Percentiles rank a stretch among this genome's conserved stretches.
Evolutionary conservation across 2,329 filamentous ascomycete species (phyloP).

Genomic region (Alternaria consortialis): DNA sequence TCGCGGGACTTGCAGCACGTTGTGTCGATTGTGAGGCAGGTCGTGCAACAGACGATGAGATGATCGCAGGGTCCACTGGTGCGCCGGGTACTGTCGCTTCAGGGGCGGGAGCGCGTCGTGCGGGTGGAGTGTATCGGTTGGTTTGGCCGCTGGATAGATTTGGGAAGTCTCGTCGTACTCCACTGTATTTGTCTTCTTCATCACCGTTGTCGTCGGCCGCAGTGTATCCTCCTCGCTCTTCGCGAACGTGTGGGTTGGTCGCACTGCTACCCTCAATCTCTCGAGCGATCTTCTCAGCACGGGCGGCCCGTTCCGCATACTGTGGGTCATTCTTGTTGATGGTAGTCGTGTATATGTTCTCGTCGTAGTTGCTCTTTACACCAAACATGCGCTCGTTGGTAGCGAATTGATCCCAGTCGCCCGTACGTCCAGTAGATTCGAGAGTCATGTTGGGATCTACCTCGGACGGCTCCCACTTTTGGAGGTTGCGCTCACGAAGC

Average conservation of each 20-base stretch:
- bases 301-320: constrained; percentile 79
- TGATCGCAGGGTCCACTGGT: constrained; percentile 87
- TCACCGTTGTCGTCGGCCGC: constrained; percentile 74
- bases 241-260: constrained; percentile 83
- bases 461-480: constrained; percentile 81
- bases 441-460: constrained; percentile 73
- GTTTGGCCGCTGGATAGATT: constrained; percentile 68
- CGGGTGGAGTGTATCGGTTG: constrained; percentile 90
- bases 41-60: constrained; percentile 78
- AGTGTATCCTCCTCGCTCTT: constrained; percentile 79
- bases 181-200: constrained; percentile 98
- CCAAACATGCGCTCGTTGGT: constrained; percentile 89
- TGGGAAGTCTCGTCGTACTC: constrained; percentile 79
- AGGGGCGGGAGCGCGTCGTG: constrained; percentile 78
- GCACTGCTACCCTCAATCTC: constrained; percentile 84
- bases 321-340: constrained; percentile 86
- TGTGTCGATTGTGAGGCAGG: constrained; percentile 49
- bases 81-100: constrained; percentile 78
- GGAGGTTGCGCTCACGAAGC: constrained; percentile 76
- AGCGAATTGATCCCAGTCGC: constrained; percentile 91
- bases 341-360: constrained; percentile 90
- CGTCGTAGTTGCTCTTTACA: constrained; percentile 87
- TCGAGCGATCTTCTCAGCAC: constrained; percentile 80
- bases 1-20: constrained; percentile 32
- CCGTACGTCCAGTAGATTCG: constrained; percentile 60